A percentile compares a stretch with the other conserved stretches of the same genome.
These are phyloP conservation scores for Botryotinia convoluta DNA, from an alignment of 2,329 filamentous ascomycete genomes.

Conservation along the genomic window DNA sequence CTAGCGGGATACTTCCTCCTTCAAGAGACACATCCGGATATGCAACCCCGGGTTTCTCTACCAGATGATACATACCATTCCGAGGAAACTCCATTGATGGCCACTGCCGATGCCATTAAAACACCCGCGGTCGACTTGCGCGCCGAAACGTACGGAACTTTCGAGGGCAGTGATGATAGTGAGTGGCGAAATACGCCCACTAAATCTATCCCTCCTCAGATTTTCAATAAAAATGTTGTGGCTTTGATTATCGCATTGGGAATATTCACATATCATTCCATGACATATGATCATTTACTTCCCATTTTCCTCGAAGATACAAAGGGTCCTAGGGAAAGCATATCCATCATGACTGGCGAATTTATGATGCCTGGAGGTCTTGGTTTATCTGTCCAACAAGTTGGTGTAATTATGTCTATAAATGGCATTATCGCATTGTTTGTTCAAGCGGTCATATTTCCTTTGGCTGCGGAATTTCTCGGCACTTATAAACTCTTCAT, in stretches of 20 bases:
- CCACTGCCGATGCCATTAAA: constrained; percentile 71
- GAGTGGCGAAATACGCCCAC: constrained; percentile 36
- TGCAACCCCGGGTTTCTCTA: constrained; percentile 55
- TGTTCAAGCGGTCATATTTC: constrained; percentile 60
- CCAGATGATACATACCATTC: constrained; percentile 52
- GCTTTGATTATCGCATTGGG: constrained; percentile 78
- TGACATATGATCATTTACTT: constrained; percentile 89
- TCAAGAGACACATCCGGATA: constrained; percentile 85
- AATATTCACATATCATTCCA: constrained; percentile 92
- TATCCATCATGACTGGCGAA: constrained; percentile 25
- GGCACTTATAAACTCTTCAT: constrained; percentile 60
- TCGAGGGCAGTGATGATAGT: constrained; percentile 43
- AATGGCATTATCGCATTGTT: constrained; percentile 59
- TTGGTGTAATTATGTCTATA: constrained; percentile 60
- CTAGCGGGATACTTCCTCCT: constrained; percentile 76
- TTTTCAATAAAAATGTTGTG: constrained; percentile 63
- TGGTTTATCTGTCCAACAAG: constrained; percentile 59
- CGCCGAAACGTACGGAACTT: constrained; percentile 77
- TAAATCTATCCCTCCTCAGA: constrained; percentile 39
- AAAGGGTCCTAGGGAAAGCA: constrained; percentile 40
- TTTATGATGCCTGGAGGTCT: constrained; percentile 58
- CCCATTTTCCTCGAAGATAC: constrained; percentile 91
- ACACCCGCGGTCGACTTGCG: constrained; percentile 71
- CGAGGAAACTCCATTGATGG: constrained; percentile 64
- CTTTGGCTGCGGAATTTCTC: constrained; percentile 54